These are phyloP conservation scores for Geotrichum macrosporum DNA, from an alignment of 1,139 yeast genomes.

Conservation along the genomic window DNA sequence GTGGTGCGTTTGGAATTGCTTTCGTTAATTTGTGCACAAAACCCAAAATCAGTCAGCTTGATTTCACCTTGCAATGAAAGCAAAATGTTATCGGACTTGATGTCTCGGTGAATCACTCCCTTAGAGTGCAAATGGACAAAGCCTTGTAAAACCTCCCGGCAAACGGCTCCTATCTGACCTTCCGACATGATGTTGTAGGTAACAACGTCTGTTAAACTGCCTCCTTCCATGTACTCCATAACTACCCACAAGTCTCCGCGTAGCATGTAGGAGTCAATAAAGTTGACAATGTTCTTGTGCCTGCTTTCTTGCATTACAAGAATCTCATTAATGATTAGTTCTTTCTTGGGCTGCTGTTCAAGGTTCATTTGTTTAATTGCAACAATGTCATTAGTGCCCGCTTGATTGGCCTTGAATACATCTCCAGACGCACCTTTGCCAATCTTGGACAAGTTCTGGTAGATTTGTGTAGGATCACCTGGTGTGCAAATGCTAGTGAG, in stretches of 20 bases:
- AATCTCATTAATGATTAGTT: constrained; percentile 88
- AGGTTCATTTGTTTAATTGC: constrained; percentile 97
- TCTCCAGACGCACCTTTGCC: constrained; percentile 99
- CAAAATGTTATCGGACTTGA: constrained; percentile 88
- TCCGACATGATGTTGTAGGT: constrained; percentile 94
- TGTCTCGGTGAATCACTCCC: constrained; percentile 95
- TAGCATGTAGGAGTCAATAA: constrained; percentile 73
- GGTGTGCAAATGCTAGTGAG: constrained; percentile 74
- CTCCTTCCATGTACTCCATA: constrained; percentile 99
- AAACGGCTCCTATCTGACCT: constrained; percentile 93
- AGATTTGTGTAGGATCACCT: constrained; percentile 79
- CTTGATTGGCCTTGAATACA: constrained; percentile 83
- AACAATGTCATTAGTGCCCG: constrained; percentile 57
- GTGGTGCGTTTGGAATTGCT: constrained; percentile 83
- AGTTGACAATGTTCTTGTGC: constrained; percentile 90
- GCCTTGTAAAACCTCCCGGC: constrained; percentile 84
- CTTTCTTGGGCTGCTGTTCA: constrained; percentile 90
- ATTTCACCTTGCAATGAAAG: constrained; percentile 80
- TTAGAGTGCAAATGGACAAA: constrained; percentile 82
- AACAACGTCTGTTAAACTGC: constrained; percentile 90
- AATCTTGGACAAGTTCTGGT: constrained; percentile 68
- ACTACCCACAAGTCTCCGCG: constrained; percentile 83
- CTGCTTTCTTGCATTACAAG: constrained; percentile 91
- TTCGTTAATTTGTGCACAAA: constrained; percentile 95
- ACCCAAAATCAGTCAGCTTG: constrained; percentile 70